These are phyloP conservation scores for Tubosaeta brunneosetosa DNA, from an alignment of 768 basidiomycete genomes.

Conservation along the genomic window DNA sequence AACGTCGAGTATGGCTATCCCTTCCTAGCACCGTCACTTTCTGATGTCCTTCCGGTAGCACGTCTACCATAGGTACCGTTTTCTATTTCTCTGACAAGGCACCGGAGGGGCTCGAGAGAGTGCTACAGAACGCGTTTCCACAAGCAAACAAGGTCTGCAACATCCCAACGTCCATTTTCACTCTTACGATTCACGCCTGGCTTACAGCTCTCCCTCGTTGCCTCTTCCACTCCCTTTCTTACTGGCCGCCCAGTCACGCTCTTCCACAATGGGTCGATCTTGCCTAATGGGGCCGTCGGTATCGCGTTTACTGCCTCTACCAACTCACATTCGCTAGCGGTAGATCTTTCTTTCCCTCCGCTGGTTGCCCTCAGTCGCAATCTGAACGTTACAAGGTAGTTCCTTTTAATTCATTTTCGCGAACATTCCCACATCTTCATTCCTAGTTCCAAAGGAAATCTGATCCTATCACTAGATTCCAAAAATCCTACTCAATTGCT, in stretches of 20 bases:
- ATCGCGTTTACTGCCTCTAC: slow-evolving; percentile 39
- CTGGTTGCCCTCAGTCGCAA: slow-evolving; percentile 39
- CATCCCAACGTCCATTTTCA: neutral
- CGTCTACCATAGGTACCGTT: slow-evolving; percentile 25
- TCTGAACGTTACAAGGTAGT: slow-evolving; percentile 53
- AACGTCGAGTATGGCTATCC: slow-evolving; percentile 22
- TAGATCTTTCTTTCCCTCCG: slow-evolving; percentile 34
- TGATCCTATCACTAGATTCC: slow-evolving; percentile 54
- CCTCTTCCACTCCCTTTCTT: slow-evolving; percentile 73
- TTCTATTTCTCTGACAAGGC: slow-evolving; percentile 56
- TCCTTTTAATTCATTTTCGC: neutral
- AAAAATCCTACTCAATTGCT: slow-evolving; percentile 60
- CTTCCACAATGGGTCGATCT: slow-evolving; percentile 50
- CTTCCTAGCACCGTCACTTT: neutral
- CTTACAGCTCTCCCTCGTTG: slow-evolving; percentile 58
- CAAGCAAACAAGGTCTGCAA: slow-evolving; percentile 45
- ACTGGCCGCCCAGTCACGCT: slow-evolving; percentile 73
- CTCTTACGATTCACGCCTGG: neutral
- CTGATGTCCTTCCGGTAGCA: slow-evolving; percentile 10
- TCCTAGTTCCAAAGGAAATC: slow-evolving; percentile 60
- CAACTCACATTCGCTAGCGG: slow-evolving; percentile 5
- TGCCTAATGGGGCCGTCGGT: slow-evolving; percentile 67
- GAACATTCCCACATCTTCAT: neutral
- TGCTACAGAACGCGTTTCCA: slow-evolving; percentile 39
- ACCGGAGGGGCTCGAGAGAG: slow-evolving; percentile 50